Evolutionary conservation across 2,329 filamentous ascomycete species (phyloP).

Genomic region (Escovopsis sp.): DNA sequence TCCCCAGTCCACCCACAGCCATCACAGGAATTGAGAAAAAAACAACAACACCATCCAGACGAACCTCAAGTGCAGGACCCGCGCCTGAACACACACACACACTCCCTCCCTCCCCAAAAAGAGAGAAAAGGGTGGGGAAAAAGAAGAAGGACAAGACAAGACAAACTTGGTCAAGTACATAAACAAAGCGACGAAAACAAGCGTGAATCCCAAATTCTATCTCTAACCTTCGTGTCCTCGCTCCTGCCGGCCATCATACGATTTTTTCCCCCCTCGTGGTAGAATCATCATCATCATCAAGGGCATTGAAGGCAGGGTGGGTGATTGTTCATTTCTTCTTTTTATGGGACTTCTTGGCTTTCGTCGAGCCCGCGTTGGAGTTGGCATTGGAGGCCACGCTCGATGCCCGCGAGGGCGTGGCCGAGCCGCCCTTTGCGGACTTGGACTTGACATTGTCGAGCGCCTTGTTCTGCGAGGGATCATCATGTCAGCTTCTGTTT

Average conservation of each 20-base stretch:
- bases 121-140: not conserved
- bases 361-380: constrained; percentile 40
- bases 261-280: too few relatives aligned
- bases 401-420: constrained; percentile 67
- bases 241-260: not conserved
- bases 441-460: constrained; percentile 83
- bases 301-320: too few relatives aligned
- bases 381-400: constrained; percentile 67
- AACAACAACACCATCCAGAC: not conserved
- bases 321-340: constrained; percentile 19
- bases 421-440: constrained; percentile 60
- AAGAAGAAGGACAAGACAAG: not conserved
- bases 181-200: not conserved
- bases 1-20: too few relatives aligned
- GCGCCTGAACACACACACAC: too few relatives aligned
- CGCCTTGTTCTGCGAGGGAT: constrained; percentile 65
- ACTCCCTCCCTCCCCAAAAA: too few relatives aligned
- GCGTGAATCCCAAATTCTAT: not conserved
- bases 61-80: too few relatives aligned
- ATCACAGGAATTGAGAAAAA: too few relatives aligned
- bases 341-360: constrained; percentile 24
- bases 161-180: not conserved
- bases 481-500: not conserved
- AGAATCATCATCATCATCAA: too few relatives aligned
- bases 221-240: not conserved